Conservation (phyloP, 106 monocot species). For the Phalaenopsis equestris region DNA sequence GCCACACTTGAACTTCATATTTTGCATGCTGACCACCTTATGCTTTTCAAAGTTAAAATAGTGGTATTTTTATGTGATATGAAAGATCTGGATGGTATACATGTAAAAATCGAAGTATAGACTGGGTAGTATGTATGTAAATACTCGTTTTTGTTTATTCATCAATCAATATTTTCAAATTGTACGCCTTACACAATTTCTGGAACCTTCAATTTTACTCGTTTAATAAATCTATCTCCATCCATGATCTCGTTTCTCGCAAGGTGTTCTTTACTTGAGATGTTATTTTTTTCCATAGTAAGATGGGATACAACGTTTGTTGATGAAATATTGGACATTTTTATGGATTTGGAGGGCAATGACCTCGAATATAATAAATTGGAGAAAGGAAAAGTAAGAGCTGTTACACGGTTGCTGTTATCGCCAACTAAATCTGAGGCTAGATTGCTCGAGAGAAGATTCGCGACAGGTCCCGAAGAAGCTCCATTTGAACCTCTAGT, state of each 20-base stretch:
- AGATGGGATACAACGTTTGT: conserved; percentile 37
- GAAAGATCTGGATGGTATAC: no score
- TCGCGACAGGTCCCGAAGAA: conserved; percentile 47
- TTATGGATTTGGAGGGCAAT: conserved; percentile 48
- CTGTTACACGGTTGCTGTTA: conserved; percentile 67
- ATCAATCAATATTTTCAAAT: conserved; percentile 33
- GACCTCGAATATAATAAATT: conserved; percentile 21
- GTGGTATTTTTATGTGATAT: no score
- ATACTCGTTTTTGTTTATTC: conserved; percentile 12
- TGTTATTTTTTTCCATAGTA: conserved; percentile 44
- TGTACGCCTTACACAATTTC: conserved; percentile 9
- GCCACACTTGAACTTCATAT: no score
- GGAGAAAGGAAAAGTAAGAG: conserved; percentile 46
- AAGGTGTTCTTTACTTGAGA: conserved; percentile 64
- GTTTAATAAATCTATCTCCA: conserved; percentile 73
- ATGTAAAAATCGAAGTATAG: no score
- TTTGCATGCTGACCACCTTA: no score
- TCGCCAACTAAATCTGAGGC: conserved; percentile 58
- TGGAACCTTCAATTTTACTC: conserved; percentile 81
- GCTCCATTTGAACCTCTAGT: conserved; percentile 59
- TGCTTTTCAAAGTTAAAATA: no score
- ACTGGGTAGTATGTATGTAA: no score
- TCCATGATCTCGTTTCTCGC: conserved; percentile 67
- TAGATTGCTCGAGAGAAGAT: conserved; percentile 45
- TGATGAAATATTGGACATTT: conserved; percentile 52